phyloP scores from a whole-genome alignment of 768 basidiomycete species.

The Galerina marginata region DNA sequence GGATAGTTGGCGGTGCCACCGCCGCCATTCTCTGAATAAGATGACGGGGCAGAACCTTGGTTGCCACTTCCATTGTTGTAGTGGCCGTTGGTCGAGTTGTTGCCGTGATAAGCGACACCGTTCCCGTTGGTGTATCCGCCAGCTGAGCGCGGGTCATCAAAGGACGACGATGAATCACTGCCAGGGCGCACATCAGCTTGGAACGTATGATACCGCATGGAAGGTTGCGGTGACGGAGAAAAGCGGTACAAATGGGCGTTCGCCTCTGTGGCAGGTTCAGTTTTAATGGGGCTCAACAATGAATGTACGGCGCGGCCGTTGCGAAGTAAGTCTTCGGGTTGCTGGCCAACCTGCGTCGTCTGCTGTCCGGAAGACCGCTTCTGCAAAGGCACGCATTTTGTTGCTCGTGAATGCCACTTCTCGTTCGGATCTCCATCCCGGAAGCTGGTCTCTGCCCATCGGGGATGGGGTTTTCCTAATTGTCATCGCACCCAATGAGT shows the following conservation, averaged over 20 bases:
- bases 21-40: constrained; percentile 44
- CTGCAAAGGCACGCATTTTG: constrained; percentile 60
- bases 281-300: constrained; percentile 69
- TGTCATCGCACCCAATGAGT: not conserved
- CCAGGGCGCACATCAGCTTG: constrained; percentile 45
- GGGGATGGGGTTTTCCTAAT: constrained; percentile 84
- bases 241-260: constrained; percentile 69
- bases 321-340: constrained; percentile 33
- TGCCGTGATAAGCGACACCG: constrained; percentile 20
- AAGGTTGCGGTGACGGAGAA: constrained; percentile 63
- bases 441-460: constrained; percentile 83
- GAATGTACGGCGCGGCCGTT: constrained; percentile 47
- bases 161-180: constrained; percentile 38
- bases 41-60: constrained; percentile 33
- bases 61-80: constrained; percentile 11
- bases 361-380: constrained; percentile 26
- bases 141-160: constrained; percentile 42
- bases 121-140: constrained; percentile 31
- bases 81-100: constrained; percentile 22
- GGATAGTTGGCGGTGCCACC: constrained; percentile 33
- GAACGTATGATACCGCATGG: constrained; percentile 58
- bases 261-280: constrained; percentile 60
- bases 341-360: constrained; percentile 31
- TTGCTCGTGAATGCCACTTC: constrained; percentile 86
- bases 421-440: constrained; percentile 82